Evolutionary conservation across 2,329 filamentous ascomycete genomes (phyloP), one percentile per base, ranked within the genome.

Genomic region (Fusarium stilboides): DNA sequence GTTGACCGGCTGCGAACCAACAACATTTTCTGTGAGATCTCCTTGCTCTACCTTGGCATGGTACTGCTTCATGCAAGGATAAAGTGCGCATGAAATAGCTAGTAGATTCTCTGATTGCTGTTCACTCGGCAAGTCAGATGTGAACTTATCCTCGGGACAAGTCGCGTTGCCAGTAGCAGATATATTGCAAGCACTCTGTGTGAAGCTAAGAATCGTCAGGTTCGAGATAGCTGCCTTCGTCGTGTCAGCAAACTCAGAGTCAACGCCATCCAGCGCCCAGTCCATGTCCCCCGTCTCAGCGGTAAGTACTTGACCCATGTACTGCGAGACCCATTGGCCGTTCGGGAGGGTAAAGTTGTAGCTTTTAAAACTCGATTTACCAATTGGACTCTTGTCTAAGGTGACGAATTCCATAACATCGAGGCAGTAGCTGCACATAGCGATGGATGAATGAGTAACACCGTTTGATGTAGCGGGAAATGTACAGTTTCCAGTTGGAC

Each of bases 21-120:
- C 26, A 0, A 61, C 24, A 6, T 45, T 43, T 20, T 61, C 58
- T 2, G 33, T 8, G 1, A 61, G 44, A 1, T 24, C n/a, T 22
- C 37, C 39, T 3, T 20, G 5, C 12, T 61, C 57, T 0, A 61
- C 19, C n/a, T 28, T 14, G 26, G 37, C 58, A 12, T 61, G 15
- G 15, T 61, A 61, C 9, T 61, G 28, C 12, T 61, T 61, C 12
- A 61, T n/a, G 7, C 58, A 61, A 6, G 58, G 58, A 1, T 61
- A 61, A 1, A 61, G 44, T 2, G 58, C 37, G 6, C 58, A 61
- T 3, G 58, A 44, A 5, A 17, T n/a, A 12, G 56, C 56, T 15
- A 44, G 5, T 2, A 15, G 15, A 28, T 53, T 33, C 1, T 24
- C 20, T 7, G 6, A 15, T 1, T 17, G 40, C 5, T 5, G 1